Conservation (phyloP, 1,139 yeast genomes). For the Nakaseomyces nivariensis region DNA sequence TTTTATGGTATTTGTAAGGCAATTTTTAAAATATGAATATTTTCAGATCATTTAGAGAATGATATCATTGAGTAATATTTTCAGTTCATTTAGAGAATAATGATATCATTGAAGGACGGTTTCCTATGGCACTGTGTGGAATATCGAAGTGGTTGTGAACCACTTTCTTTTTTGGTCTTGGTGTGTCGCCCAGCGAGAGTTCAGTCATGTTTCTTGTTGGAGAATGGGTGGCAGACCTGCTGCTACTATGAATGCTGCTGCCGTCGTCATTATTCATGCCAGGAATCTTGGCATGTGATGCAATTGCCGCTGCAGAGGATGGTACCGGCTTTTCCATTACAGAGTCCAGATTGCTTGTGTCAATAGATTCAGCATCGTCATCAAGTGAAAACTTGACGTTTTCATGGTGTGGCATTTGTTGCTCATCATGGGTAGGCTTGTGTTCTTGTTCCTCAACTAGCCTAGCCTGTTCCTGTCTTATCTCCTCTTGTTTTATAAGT, state of each 20-base stretch:
- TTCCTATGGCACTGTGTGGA: constrained; percentile 3
- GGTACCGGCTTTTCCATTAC: constrained; percentile 9
- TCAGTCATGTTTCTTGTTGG: constrained; percentile 1
- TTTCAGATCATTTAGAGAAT: too few relatives aligned
- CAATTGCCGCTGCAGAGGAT: background rate
- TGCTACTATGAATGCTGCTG: background rate
- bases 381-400: constrained; percentile 1
- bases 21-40: too few relatives aligned
- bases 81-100: background rate
- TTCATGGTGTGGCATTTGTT: background rate
- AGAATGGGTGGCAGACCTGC: constrained; percentile 1
- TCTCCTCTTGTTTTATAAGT: background rate
- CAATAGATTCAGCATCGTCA: constrained; percentile 1
- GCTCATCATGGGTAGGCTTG: constrained; percentile 3
- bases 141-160: constrained; percentile 5
- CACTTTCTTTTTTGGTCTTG: constrained; percentile 2
- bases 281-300: background rate
- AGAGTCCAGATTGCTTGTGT: constrained; percentile 6
- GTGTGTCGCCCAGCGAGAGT: constrained; percentile 1
- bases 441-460: background rate
- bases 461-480: background rate
- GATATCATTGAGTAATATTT: too few relatives aligned
- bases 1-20: too few relatives aligned
- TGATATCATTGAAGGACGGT: constrained; percentile 3
- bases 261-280: background rate